Evolutionary conservation across 208 protist species (phyloP), one percentile per base, ranked within the genome.

Genomic region (Leishmania mexicana): DNA sequence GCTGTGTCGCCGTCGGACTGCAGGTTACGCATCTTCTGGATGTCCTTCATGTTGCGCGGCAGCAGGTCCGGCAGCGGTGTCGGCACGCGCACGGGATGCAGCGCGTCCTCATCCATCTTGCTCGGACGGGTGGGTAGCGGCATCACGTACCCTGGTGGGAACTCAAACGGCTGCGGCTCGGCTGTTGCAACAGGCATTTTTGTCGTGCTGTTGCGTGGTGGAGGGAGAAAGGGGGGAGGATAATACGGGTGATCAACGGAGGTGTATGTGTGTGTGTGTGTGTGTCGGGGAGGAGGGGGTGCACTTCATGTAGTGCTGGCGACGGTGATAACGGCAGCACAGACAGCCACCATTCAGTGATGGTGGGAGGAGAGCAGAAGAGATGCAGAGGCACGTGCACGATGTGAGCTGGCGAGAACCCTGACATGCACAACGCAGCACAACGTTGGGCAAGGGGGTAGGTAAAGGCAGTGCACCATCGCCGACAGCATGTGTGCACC

Each of bases 61-160:
- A 96, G 86, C 45, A 96, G 83, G 79, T 94, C 92, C 17, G 92
- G 92, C 40, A 94, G 84, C 21, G 92, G 92, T 21, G 90, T 93
- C 28, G 85, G 85, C 58, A 89, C 86, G 1, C 85, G 82, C 51
- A 96, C 92, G 13, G 90, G 78, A 49, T 88, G 87, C 76, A 94
- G 60, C 65, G 92, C 81, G 84, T 96, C 92, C 62, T 87, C 80
- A 75, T 92, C 81, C 84, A 88, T 83, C 70, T 79, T 73, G 45
- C 82, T 73, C 6, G 80, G 78, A 1, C 53, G 75, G 3, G 65
- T 67, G 15, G 87, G 88, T 40, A 90, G 81, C 51, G 89, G 89
- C 87, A 94, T 89, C 75, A 89, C 80, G 85, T 88, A 94, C 77
- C 80, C 81, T 38, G 85, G 76, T 47, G 88, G 88, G 67, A 83